Evolutionary conservation across 2,329 filamentous ascomycete genomes (phyloP), one percentile per base, ranked within the genome.

Genomic region (Cryoendolithus antarcticus): DNA sequence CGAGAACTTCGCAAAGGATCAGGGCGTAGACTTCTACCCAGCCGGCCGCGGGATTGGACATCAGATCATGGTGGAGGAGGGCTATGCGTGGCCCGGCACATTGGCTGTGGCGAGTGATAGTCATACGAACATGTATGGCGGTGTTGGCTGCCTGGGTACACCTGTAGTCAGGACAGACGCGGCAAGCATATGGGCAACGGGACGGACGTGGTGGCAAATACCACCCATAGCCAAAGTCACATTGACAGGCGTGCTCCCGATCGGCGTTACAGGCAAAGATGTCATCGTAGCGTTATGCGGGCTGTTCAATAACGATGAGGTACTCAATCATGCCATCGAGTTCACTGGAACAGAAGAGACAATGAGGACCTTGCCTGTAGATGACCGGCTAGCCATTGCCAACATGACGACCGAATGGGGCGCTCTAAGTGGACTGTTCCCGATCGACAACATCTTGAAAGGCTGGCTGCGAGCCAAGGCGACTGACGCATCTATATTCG

Each of bases 351-450:
- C 79, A 0, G 77, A 85, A 46, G 70, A 86, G 56, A 93, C 86
- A 0, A 73, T 91, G 69, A 55, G 63, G 32, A 86, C 73, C 52
- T 67, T 94, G 1, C 67, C 77, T 0, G 65, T 93, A 0, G 83
- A 91, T 49, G 71, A 80, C 48, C 69, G 86, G 8, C 59, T 93
- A 28, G 80, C 84, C 0, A 83, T 86, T 43, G 67, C 68, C 4
- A 91, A 89, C 57, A 91, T 91, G 84, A 79, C 80, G 0, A 85
- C 80, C 0, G 85, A 91, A 54, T 88, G 80, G 80, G 80, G 80
- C 38, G 83, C 80, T 1, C 64, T 88, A 9, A 72, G 72, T 35
- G 80, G 79, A 12, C 61, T 85, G 1, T 95, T 94, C 62, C 88
- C 88, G 1, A 80, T 93, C 36, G 88, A 95, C 56, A 57, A 63